These are phyloP conservation scores for Tylopilus orsonianus DNA, from an alignment of 1,284 basidiomycete species.

Conservation along the genomic window DNA sequence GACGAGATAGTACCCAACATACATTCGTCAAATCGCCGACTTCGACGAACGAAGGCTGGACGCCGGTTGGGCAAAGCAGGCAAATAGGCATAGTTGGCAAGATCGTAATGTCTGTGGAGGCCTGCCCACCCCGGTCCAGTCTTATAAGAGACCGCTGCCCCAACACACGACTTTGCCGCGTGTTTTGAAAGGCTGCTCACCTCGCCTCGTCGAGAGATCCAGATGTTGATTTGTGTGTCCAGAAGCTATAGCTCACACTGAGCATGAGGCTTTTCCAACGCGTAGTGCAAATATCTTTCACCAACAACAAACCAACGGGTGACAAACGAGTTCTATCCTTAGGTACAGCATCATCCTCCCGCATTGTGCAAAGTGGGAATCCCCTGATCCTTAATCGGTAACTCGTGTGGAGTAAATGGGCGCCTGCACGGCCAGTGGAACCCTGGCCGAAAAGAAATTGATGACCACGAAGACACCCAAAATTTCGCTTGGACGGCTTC, in stretches of 20 bases:
- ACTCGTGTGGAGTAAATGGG: slow-evolving; percentile 16
- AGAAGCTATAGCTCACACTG: slow-evolving; percentile 21
- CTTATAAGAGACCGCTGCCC: slow-evolving; percentile 35
- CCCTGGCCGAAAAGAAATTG: background rate
- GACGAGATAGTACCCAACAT: background rate
- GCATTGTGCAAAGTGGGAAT: slow-evolving; percentile 25
- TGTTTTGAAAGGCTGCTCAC: slow-evolving; percentile 31
- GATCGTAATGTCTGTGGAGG: slow-evolving; percentile 20
- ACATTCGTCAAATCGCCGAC: slow-evolving; percentile 23
- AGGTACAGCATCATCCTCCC: background rate
- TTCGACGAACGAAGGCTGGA: slow-evolving; percentile 26
- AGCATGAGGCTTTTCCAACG: slow-evolving; percentile 33
- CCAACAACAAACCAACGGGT: slow-evolving; percentile 6
- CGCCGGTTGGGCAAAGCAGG: slow-evolving; percentile 26
- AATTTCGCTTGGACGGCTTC: background rate
- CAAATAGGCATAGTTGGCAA: slow-evolving; percentile 29
- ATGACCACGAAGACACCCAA: background rate
- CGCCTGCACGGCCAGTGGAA: slow-evolving; percentile 4
- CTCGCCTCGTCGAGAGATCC: slow-evolving; percentile 24
- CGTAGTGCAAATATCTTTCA: slow-evolving; percentile 12
- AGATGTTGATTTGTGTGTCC: slow-evolving; percentile 25
- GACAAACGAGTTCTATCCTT: background rate
- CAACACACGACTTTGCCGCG: slow-evolving; percentile 36
- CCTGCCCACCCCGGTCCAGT: slow-evolving; percentile 16
- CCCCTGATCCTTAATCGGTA: slow-evolving; percentile 18